A percentile compares a stretch with the other conserved stretches of the same genome.
Evolutionary conservation across 371 early-diverging fungal species (phyloP).

Genomic region (Mucor circinelloides): DNA sequence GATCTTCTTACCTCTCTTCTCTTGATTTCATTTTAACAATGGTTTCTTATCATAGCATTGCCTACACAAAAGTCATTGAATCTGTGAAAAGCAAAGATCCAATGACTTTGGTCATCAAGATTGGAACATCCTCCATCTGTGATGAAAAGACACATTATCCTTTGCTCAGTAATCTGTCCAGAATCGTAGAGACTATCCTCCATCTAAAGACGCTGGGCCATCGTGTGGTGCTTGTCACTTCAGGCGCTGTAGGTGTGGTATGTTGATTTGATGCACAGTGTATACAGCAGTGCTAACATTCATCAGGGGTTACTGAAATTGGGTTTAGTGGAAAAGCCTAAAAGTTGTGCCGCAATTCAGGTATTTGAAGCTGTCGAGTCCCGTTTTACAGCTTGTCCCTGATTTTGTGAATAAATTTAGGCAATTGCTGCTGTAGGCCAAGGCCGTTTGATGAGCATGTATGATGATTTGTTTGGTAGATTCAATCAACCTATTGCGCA

Average conservation of each 20-base stretch:
- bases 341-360: slow-evolving; percentile 78
- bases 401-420: too few species aligned
- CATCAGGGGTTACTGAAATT: slow-evolving; percentile 75
- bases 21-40: not conserved
- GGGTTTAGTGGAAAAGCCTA: slow-evolving; percentile 77
- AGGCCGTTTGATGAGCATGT: slow-evolving; percentile 92
- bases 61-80: not conserved
- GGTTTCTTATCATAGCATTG: not conserved
- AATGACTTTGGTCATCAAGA: slow-evolving; percentile 80
- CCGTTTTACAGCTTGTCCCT: too few species aligned
- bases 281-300: not conserved
- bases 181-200: slow-evolving; percentile 87
- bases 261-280: slow-evolving; percentile 27
- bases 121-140: slow-evolving; percentile 94
- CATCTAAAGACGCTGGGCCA: slow-evolving; percentile 77
- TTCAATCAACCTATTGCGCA: slow-evolving; percentile 93
- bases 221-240: slow-evolving; percentile 87
- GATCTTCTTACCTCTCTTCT: not conserved
- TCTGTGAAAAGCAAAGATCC: slow-evolving; percentile 15
- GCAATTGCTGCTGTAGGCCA: slow-evolving; percentile 97
- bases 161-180: slow-evolving; percentile 81
- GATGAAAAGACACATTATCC: slow-evolving; percentile 90
- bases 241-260: slow-evolving; percentile 86
- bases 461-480: slow-evolving; percentile 90
- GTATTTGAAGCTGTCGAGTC: too few species aligned